phyloP scores from a whole-genome alignment of 192 early-diverging fungal genomes.

The Backusella macrospora region DNA sequence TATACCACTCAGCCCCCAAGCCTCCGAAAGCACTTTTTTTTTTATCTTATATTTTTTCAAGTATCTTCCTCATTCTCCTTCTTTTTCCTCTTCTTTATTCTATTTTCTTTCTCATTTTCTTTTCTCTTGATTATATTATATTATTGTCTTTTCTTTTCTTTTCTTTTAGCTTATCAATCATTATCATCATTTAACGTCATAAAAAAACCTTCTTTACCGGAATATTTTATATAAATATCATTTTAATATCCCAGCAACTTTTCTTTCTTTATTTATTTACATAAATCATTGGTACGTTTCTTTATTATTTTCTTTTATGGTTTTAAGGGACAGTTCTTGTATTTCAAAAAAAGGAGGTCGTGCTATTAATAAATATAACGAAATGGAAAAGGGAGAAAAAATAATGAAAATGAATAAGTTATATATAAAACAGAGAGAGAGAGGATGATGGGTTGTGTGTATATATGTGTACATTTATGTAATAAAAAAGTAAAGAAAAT shows the following conservation, averaged over 20 bases:
- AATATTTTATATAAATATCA: background rate
- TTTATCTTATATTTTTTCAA: background rate
- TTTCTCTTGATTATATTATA: background rate
- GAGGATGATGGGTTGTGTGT: too few relatives aligned
- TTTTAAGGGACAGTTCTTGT: background rate
- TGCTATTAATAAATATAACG: background rate
- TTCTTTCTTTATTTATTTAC: constrained; percentile 5
- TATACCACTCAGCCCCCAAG: constrained; percentile 1
- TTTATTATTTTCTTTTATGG: background rate
- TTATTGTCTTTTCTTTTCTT: background rate
- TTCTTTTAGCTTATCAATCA: background rate
- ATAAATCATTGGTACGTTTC: constrained; percentile 8
- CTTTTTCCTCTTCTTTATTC: background rate
- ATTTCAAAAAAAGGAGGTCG: background rate
- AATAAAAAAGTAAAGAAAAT: background rate
- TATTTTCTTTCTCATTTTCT: background rate
- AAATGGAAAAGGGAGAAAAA: background rate
- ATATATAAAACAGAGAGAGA: background rate
- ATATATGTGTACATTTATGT: background rate
- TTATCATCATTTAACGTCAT: background rate
- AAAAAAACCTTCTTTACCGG: constrained; percentile 5
- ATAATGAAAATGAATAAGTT: background rate
- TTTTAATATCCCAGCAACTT: constrained; percentile 2
- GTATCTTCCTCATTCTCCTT: background rate
- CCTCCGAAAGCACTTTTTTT: background rate